These are phyloP conservation scores for Marchantia polymorpha DNA, from an alignment of 225 moss, liverwort and hornwort genomes.

Conservation along the genomic window DNA sequence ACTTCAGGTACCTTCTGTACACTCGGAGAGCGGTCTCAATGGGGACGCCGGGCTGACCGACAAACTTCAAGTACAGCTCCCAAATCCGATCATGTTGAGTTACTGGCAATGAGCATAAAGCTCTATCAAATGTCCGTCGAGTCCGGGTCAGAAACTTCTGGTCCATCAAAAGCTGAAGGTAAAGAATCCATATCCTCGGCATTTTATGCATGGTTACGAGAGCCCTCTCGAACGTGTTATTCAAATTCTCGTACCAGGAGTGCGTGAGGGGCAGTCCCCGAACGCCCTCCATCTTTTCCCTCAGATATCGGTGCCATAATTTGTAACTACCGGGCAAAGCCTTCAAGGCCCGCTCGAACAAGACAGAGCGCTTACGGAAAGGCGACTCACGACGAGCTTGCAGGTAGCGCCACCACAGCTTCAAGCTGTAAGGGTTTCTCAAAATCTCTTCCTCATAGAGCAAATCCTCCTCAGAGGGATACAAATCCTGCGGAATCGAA, in stretches of 20 bases:
- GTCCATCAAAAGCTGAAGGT: conserved; percentile 62
- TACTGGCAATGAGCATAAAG: conserved; percentile 82
- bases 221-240: conserved; percentile 86
- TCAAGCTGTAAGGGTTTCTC: conserved; percentile 74
- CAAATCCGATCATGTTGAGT: conserved; percentile 95
- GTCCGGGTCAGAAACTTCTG: conserved; percentile 79
- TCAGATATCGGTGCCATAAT: conserved; percentile 84
- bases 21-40: conserved; percentile 83
- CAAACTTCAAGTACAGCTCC: conserved; percentile 90
- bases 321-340: conserved; percentile 95
- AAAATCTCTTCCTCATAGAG: conserved; percentile 90
- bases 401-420: conserved; percentile 92
- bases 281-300: conserved; percentile 86
- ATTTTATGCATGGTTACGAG: conserved; percentile 97
- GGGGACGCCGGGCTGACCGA: conserved; percentile 79
- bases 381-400: conserved; percentile 80
- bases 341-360: conserved; percentile 79
- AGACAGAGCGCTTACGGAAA: conserved; percentile 70
- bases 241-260: conserved; percentile 65
- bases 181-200: conserved; percentile 94
- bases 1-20: conserved; percentile 69
- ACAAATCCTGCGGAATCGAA: conserved; percentile 74
- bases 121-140: conserved; percentile 80
- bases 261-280: conserved; percentile 59
- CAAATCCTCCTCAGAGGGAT: conserved; percentile 81